Evolutionary conservation across 805 yeast genomes (phyloP), one percentile per base, ranked within the genome.

Genomic region (Suhomyces faveliae): DNA sequence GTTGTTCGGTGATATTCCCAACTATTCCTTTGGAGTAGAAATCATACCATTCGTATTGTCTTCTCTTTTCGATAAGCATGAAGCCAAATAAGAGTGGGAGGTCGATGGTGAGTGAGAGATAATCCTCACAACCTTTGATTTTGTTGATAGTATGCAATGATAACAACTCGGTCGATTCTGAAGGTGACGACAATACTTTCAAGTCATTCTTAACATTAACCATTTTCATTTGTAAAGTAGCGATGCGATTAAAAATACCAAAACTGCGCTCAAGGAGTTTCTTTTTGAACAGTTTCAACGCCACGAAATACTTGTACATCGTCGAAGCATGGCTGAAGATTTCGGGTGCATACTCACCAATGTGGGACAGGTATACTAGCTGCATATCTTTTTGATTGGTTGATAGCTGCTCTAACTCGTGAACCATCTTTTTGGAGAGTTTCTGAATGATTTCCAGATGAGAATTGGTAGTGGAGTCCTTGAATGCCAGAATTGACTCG

Each of bases 41-140:
- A 49, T 73, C 76, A 42, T 63, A 63, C 87, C 89, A 84, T 53
- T 79, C 79, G 41, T 69, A 66, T 54, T 85, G 79, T 43, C 89
- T 70, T 43, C 84, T 67, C 40, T 69, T 73, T 53, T 87, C 91
- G 41, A 86, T 74, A 2, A 85, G 51, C 62, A 81, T 77, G n/a
- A 85, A 68, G 1, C 94, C 94, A 60, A 86, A 85, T 1, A 86
- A 64, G 10, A 86, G 60, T 0, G 96, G 96, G 22, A 87, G 59
- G 60, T 87, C 94, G 11, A 80, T 72, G 0, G 85, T 80, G 35
- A 71, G 54, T 2, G 76, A 67, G 4, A 72, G 59, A 46, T 66
- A 59, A 49, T 73, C 71, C 53, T 73, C 77, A 19, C 64, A 54
- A 8, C 48, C 49, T 42, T 68, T 70, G 23, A 71, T 63, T 19